Conservation (phyloP, 169 alveolate genomes). For the Plasmodium sp. region DNA sequence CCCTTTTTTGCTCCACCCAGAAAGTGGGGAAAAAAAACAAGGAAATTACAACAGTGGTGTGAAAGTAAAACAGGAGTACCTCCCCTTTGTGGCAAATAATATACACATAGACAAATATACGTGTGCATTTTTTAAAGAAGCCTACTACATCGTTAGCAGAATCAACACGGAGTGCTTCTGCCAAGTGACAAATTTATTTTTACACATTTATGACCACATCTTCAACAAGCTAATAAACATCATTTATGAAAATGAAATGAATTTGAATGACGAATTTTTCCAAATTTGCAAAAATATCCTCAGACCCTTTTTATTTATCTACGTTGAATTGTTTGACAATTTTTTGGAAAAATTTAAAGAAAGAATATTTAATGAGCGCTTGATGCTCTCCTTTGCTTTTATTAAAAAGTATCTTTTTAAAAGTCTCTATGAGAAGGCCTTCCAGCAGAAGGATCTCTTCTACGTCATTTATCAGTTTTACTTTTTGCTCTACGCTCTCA, state of each 20-base stretch:
- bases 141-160: slow-evolving; percentile 39
- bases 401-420: slow-evolving; percentile 64
- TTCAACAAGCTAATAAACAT: slow-evolving; percentile 49
- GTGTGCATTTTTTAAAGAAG: slow-evolving; percentile 36
- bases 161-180: slow-evolving; percentile 21
- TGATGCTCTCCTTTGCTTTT: slow-evolving; percentile 27
- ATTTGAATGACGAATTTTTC: slow-evolving; percentile 51
- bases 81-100: slow-evolving; percentile 10
- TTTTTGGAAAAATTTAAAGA: slow-evolving; percentile 28
- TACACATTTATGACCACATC: slow-evolving; percentile 49
- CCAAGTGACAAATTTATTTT: slow-evolving; percentile 12
- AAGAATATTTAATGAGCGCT: slow-evolving; percentile 12
- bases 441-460: slow-evolving; percentile 55
- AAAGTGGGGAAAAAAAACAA: background rate
- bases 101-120: slow-evolving; percentile 46
- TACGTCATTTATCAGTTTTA: slow-evolving; percentile 64
- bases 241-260: slow-evolving; percentile 70
- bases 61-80: slow-evolving; percentile 5
- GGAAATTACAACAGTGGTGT: background rate
- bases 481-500: slow-evolving; percentile 29
- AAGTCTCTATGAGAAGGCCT: slow-evolving; percentile 56
- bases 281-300: slow-evolving; percentile 18
- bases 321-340: slow-evolving; percentile 32
- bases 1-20: background rate
- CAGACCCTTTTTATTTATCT: slow-evolving; percentile 65